These are phyloP conservation scores for Pistacia integerrima DNA, from an alignment of 345 rosid species.

Conservation along the genomic window DNA sequence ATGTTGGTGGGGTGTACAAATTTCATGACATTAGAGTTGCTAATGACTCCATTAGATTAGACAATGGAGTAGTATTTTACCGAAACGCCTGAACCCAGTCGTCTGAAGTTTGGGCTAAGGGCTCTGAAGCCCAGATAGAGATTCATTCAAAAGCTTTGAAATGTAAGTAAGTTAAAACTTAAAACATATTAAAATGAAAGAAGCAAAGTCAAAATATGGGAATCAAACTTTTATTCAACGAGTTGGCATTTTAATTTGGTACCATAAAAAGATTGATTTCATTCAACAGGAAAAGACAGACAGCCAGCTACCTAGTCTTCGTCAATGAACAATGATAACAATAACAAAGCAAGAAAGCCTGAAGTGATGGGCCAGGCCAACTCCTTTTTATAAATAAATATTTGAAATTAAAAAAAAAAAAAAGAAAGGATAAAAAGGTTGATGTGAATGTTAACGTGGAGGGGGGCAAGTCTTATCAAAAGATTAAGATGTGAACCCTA, in stretches of 20 bases:
- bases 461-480: slow-evolving; percentile 60
- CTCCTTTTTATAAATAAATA: not conserved
- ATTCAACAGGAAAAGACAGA: not conserved
- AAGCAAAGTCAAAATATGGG: too few relatives aligned
- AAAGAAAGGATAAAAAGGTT: slow-evolving; percentile 9
- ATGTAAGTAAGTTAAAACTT: too few relatives aligned
- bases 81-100: too few relatives aligned
- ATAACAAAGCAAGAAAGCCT: too few relatives aligned
- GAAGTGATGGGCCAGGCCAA: slow-evolving; percentile 28
- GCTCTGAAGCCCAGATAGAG: too few relatives aligned
- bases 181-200: not conserved
- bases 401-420: not conserved
- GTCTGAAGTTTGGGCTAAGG: too few relatives aligned
- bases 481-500: slow-evolving; percentile 57
- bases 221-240: not conserved
- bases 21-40: not conserved
- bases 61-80: not conserved
- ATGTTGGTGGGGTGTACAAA: not conserved
- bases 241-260: slow-evolving; percentile 7
- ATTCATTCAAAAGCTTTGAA: too few relatives aligned
- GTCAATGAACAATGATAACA: slow-evolving; percentile 4
- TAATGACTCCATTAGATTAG: not conserved
- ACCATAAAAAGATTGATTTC: slow-evolving; percentile 28
- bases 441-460: slow-evolving; percentile 36
- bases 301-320: slow-evolving; percentile 17